Base-by-base conservation (phyloP, 805 yeast genomes). In the Ogataea glucozyma region DNA sequence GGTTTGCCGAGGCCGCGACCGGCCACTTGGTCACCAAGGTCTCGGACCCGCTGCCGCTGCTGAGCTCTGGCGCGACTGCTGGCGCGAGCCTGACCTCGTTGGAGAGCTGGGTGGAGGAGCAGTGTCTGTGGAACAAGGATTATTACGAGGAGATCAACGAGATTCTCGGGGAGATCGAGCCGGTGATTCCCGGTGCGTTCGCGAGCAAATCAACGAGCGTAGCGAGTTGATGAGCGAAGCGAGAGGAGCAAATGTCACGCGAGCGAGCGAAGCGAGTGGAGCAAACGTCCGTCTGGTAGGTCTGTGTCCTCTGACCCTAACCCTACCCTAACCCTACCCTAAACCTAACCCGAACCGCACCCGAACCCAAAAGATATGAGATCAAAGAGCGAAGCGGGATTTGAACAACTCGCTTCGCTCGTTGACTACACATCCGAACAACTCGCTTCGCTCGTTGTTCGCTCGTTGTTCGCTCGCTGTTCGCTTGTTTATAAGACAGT, bases 11-110 rank as follows among this genome's bases (percentile, higher is more conserved):
- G 54, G 70, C 78, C 2, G 69, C 75, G 21, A 66, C 75, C 16
- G 84, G 81, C 2, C 76, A 75, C 50, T 58, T 80, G 27, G 57
- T 79, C 31, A 73, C 83, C 5, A 76, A 76, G 52, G 63, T 79
- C 12, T 65, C 80, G 1, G 79, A 75, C 41, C 74, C 77, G 0
- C 61, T 65, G 2, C 75, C 75, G 6, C 9, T 23, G 6, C 12
- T 43, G 9, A 20, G 26, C 9, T 27, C 23, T 13, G 43, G n/a
- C n/a, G n/a, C n/a, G n/a, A n/a, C 26, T 11, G 5, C 20, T 19
- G 26, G 32, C 26, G 38, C 19, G 29, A 43, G 21, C 20, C 11
- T 40, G 26, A 35, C 21, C 13, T 26, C 12, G 10, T 16, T 48
- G 20, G 41, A 32, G 12, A 21, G 21, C 3, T 52, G 56, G 56